These are phyloP conservation scores for Fusarium neocosmosporiellum DNA, from an alignment of 2,329 filamentous ascomycete genomes.

Conservation along the genomic window DNA sequence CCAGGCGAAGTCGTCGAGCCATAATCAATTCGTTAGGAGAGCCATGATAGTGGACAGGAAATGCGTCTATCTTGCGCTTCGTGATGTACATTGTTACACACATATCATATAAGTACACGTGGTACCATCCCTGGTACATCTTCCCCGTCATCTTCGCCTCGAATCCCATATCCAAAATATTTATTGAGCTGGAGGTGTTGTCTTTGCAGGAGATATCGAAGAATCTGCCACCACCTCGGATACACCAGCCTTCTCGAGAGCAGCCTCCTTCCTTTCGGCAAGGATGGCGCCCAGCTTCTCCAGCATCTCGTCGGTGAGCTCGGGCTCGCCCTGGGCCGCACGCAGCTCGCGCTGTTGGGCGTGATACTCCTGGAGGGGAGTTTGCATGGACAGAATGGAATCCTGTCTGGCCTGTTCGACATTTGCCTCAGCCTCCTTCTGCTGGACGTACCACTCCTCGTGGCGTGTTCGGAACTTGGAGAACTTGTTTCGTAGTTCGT, in stretches of 20 bases:
- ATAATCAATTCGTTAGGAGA: neutral
- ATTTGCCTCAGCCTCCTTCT: constrained; percentile 70
- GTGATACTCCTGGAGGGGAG: constrained; percentile 70
- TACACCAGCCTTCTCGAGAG: constrained; percentile 53
- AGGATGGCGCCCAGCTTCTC: constrained; percentile 72
- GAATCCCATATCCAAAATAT: constrained; percentile 1
- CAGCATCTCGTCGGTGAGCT: constrained; percentile 68
- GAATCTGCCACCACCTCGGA: constrained; percentile 44
- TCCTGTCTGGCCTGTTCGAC: constrained; percentile 52
- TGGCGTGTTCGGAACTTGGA: constrained; percentile 85
- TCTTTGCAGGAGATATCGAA: constrained; percentile 31
- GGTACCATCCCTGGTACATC: constrained; percentile 31
- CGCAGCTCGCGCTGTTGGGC: constrained; percentile 63
- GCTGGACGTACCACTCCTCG: constrained; percentile 76
- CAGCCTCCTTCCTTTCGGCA: constrained; percentile 61
- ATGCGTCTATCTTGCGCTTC: constrained; percentile 45
- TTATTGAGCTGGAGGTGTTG: constrained; percentile 36
- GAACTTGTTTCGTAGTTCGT: constrained; percentile 88
- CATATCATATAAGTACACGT: constrained; percentile 50
- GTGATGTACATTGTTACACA: constrained; percentile 48
- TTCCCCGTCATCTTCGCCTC: constrained; percentile 20
- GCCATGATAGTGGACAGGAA: constrained; percentile 21
- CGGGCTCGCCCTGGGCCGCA: constrained; percentile 64
- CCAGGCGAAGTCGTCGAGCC: neutral
- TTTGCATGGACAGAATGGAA: constrained; percentile 57